These are phyloP conservation scores for Irpex sp. DNA, from an alignment of 1,284 basidiomycete species.

Conservation along the genomic window DNA sequence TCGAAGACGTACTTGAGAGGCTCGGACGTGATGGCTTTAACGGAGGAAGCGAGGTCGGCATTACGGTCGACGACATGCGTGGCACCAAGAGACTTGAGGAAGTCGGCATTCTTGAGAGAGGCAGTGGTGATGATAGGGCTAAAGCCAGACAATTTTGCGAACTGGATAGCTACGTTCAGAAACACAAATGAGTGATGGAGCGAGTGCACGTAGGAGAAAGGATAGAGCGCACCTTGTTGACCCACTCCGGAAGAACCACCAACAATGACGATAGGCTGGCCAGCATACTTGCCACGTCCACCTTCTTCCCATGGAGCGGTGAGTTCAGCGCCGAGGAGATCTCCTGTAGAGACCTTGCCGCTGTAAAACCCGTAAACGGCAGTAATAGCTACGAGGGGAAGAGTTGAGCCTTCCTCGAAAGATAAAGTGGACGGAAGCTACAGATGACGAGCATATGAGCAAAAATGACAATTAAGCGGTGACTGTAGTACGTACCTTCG, in stretches of 20 bases:
- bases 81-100: slow-evolving; percentile 50
- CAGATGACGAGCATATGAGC: not conserved
- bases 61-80: slow-evolving; percentile 48
- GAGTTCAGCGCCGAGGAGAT: slow-evolving; percentile 11
- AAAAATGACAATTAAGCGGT: not conserved
- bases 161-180: slow-evolving; percentile 44
- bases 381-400: slow-evolving; percentile 17
- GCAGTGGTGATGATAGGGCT: slow-evolving; percentile 51
- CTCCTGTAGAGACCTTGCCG: not conserved
- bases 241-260: slow-evolving; percentile 33
- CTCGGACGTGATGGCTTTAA: slow-evolving; percentile 20
- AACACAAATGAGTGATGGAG: slow-evolving; percentile 29
- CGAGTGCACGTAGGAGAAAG: not conserved
- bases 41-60: slow-evolving; percentile 12
- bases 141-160: slow-evolving; percentile 51
- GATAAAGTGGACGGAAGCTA: slow-evolving; percentile 18
- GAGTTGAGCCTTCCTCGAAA: slow-evolving; percentile 19
- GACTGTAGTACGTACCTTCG: slow-evolving; percentile 32
- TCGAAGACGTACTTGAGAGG: slow-evolving; percentile 38
- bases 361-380: slow-evolving; percentile 13
- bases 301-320: slow-evolving; percentile 20
- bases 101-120: slow-evolving; percentile 37
- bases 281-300: slow-evolving; percentile 27
- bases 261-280: slow-evolving; percentile 30
- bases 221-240: slow-evolving; percentile 20